Percentiles rank a stretch among this genome's conserved stretches.
Conservation (phyloP, 2,329 filamentous ascomycete genomes). For the Fusarium pininemorale region DNA sequence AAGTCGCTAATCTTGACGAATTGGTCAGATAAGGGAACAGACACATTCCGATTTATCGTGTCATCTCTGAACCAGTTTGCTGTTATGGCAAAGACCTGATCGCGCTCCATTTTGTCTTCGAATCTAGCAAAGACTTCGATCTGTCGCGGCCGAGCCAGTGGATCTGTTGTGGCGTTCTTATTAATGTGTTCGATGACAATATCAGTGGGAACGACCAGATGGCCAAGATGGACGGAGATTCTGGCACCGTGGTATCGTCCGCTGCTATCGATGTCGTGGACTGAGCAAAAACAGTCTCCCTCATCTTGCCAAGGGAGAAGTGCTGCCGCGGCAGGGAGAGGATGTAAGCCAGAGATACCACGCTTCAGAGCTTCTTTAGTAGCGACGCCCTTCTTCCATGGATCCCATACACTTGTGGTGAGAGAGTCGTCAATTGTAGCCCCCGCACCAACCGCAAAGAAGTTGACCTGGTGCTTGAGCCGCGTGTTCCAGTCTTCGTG, state of each 20-base stretch:
- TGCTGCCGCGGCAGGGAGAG: constrained; percentile 60
- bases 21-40: constrained; percentile 43
- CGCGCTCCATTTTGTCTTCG: constrained; percentile 54
- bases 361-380: constrained; percentile 15
- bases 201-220: constrained; percentile 71
- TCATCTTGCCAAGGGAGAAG: constrained; percentile 77
- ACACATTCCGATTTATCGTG: constrained; percentile 43
- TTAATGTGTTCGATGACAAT: constrained; percentile 78
- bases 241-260: constrained; percentile 64
- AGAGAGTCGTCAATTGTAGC: constrained; percentile 68
- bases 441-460: constrained; percentile 72
- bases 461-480: constrained; percentile 72
- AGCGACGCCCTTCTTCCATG: constrained; percentile 31
- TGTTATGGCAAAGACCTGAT: constrained; percentile 56
- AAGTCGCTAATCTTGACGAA: constrained; percentile 69
- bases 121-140: constrained; percentile 76
- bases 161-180: constrained; percentile 67
- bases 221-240: constrained; percentile 70
- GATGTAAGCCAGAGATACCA: constrained; percentile 32
- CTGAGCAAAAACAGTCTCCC: constrained; percentile 89
- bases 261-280: constrained; percentile 51
- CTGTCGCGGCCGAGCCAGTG: constrained; percentile 69
- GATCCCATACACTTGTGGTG: constrained; percentile 68
- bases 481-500: constrained; percentile 54
- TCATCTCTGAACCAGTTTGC: constrained; percentile 46